Evolutionary conservation across 2,329 filamentous ascomycete species (phyloP).

Genomic region (Exophiala calicioides): DNA sequence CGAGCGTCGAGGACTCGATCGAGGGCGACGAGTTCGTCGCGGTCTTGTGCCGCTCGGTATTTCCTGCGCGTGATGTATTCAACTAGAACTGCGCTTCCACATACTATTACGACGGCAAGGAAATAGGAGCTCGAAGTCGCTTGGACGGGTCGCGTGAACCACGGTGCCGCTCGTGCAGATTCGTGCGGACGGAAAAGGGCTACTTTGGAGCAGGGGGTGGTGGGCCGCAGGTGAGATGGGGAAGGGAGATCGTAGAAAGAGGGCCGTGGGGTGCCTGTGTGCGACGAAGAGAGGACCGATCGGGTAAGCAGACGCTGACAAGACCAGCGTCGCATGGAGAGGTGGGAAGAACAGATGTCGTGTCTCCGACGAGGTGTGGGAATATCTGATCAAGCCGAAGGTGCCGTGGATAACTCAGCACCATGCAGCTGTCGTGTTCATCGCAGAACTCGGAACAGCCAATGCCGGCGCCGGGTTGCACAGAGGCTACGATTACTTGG

Average conservation of each 20-base stretch:
- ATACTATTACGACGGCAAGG: slow-evolving; percentile 19
- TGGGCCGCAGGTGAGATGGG: not conserved
- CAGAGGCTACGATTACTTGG: no score
- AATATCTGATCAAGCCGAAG: slow-evolving; percentile 9
- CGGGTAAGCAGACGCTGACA: slow-evolving; percentile 15
- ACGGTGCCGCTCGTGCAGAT: not conserved
- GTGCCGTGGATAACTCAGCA: slow-evolving; percentile 11
- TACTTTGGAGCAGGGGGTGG: not conserved
- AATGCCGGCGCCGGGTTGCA: no score
- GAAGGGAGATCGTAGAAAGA: slow-evolving; percentile 1
- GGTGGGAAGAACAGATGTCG: slow-evolving; percentile 1
- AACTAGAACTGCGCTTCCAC: slow-evolving; percentile 21
- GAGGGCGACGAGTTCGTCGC: slow-evolving; percentile 24
- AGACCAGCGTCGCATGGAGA: slow-evolving; percentile 23
- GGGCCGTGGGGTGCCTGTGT: slow-evolving; percentile 2
- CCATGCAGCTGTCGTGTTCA: no score
- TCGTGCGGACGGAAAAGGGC: not conserved
- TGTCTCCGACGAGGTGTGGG: not conserved
- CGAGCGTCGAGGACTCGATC: slow-evolving; percentile 38
- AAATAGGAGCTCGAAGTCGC: slow-evolving; percentile 25
- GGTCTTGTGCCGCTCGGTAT: slow-evolving; percentile 17
- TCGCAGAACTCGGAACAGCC: no score
- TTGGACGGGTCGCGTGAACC: slow-evolving; percentile 4
- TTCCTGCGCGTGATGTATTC: slow-evolving; percentile 16
- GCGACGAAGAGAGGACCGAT: slow-evolving; percentile 6